Evolutionary conservation across 1,139 yeast genomes (phyloP), one percentile per base, ranked within the genome.

Genomic region (Protomyces lactucae-debilis): DNA sequence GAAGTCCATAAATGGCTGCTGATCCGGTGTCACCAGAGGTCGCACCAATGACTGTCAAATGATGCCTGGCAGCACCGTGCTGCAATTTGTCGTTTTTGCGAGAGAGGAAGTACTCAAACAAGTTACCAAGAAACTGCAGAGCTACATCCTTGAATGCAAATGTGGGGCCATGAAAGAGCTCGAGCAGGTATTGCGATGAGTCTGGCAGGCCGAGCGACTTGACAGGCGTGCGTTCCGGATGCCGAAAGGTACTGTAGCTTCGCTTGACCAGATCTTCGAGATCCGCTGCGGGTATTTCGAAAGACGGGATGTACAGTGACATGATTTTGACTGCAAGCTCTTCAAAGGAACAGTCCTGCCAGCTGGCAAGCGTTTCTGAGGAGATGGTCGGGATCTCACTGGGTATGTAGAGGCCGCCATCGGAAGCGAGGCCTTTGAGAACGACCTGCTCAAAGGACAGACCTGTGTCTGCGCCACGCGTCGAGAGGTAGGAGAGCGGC

Each of bases 71-170:
- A 39, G 78, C 81, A 40, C 71, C 71, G 32, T 79, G 83, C 52
- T 82, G 78, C 73, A 86, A 83, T 55, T 81, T 83, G 39, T 82
- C 80, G 74, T 93, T 93, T 71, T 84, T 83, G 76, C 97, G 86
- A 67, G 82, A 80, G 73, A 93, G 80, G 77, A 93, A 95, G 77
- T 83, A 93, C 76, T 93, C 99, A 75, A 93, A 93, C 70, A 93
- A 81, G 78, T 93, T 93, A 70, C 99, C 99, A 51, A 93, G 96
- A 76, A 93, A 92, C 76, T 93, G 99, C 73, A 93, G 82, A 3
- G 99, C 99, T 69, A 93, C 99, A 75, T 93, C 99, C 77, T 93
- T 93, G 80, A 93, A 93, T 10, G 99, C 99, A 74, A 93, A 93
- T 3, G 99, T 93, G 69, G 99, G 99, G 52, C 99, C 99, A 73